Percentiles rank a stretch among this genome's conserved stretches.
These are phyloP conservation scores for Phytophthora pistaciae DNA, from an alignment of 352 stramenopile genomes.

Conservation along the genomic window DNA sequence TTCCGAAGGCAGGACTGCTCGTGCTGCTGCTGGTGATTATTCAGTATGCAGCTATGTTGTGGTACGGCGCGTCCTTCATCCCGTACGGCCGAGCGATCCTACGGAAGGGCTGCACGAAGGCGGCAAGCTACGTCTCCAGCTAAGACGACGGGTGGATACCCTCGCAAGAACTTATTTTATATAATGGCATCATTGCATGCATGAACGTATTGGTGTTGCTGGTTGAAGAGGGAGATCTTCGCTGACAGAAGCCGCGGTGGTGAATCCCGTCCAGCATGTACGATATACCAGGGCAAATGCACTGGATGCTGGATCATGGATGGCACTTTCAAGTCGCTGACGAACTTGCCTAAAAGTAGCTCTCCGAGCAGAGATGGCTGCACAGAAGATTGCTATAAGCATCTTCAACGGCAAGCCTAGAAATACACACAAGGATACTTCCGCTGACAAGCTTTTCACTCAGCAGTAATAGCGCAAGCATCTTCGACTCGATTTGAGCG, in stretches of 20 bases:
- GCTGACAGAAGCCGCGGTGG: no score
- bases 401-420: conserved; percentile 6
- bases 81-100: conserved; percentile 83
- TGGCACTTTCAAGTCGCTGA: neutral
- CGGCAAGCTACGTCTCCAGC: conserved; percentile 52
- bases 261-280: no score
- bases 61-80: conserved; percentile 86
- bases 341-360: neutral
- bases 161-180: conserved; percentile 25
- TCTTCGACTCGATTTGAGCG: conserved; percentile 15
- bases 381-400: conserved; percentile 5
- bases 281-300: no score
- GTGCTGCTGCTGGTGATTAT: conserved; percentile 80
- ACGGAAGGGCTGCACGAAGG: conserved; percentile 75
- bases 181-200: conserved; percentile 25
- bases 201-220: neutral
- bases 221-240: conserved; percentile 2
- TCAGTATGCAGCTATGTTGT: conserved; percentile 86
- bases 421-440: conserved; percentile 18
- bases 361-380: no score
- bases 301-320: no score
- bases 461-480: conserved; percentile 15
- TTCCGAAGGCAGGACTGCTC: conserved; percentile 69
- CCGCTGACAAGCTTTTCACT: conserved; percentile 8
- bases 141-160: conserved; percentile 24